These are phyloP conservation scores for Colletotrichum cereale DNA, from an alignment of 2,329 filamentous ascomycete genomes.

Conservation along the genomic window DNA sequence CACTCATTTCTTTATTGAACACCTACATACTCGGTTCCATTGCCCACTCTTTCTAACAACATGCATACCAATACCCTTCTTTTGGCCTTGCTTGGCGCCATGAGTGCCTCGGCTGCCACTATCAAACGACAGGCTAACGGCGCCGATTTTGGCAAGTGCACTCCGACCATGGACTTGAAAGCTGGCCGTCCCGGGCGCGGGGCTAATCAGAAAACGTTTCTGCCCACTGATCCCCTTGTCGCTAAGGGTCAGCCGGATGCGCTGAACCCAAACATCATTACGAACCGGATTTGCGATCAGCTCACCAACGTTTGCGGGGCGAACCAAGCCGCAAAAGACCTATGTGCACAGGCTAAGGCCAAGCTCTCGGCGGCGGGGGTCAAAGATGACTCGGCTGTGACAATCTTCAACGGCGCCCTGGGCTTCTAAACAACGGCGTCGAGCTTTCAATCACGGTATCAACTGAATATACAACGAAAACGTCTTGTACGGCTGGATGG, in stretches of 20 bases:
- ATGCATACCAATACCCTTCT: constrained; percentile 27
- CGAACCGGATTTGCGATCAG: constrained; percentile 71
- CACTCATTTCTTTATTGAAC: constrained; percentile 1
- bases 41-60: constrained; percentile 6
- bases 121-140: constrained; percentile 35
- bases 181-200: constrained; percentile 65
- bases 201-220: constrained; percentile 68
- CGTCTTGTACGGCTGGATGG: background rate
- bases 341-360: constrained; percentile 62
- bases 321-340: constrained; percentile 65
- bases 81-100: constrained; percentile 21
- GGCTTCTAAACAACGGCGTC: constrained; percentile 51
- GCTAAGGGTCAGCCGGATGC: constrained; percentile 69
- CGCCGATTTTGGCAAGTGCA: constrained; percentile 63
- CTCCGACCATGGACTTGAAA: constrained; percentile 67
- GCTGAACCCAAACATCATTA: constrained; percentile 74
- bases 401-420: constrained; percentile 59
- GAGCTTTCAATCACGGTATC: background rate
- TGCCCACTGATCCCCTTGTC: constrained; percentile 66
- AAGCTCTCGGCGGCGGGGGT: constrained; percentile 63
- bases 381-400: constrained; percentile 61
- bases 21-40: background rate
- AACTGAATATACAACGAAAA: background rate
- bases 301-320: constrained; percentile 70
- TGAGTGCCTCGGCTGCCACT: constrained; percentile 26